These are phyloP conservation scores for Colletotrichum sublineola DNA, from an alignment of 2,329 filamentous ascomycete genomes.

Conservation along the genomic window DNA sequence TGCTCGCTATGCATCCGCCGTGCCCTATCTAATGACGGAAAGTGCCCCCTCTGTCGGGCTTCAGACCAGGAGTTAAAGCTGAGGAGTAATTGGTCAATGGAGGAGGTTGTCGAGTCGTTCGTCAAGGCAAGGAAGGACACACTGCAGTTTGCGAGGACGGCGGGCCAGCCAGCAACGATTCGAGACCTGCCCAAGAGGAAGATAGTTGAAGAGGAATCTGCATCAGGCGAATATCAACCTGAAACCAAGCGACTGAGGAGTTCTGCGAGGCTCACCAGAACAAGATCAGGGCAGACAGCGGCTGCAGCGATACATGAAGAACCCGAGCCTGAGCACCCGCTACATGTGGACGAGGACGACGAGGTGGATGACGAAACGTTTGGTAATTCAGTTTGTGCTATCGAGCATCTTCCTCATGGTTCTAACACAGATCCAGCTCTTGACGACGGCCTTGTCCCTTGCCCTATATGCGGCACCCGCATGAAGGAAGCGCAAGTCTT, in stretches of 20 bases:
- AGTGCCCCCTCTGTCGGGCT: constrained; percentile 86
- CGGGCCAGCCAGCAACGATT: constrained; percentile 47
- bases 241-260: constrained; percentile 65
- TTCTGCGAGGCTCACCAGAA: constrained; percentile 63
- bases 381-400: not conserved
- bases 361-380: constrained; percentile 28
- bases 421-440: constrained; percentile 41
- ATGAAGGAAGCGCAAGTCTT: constrained; percentile 88
- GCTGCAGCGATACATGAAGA: constrained; percentile 49
- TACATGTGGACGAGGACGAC: constrained; percentile 26
- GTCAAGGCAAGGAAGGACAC: constrained; percentile 72
- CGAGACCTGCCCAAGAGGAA: constrained; percentile 65
- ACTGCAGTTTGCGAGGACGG: constrained; percentile 72
- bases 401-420: not conserved
- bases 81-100: constrained; percentile 85
- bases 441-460: constrained; percentile 84
- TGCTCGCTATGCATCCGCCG: constrained; percentile 96
- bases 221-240: constrained; percentile 43
- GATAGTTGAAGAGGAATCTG: constrained; percentile 50
- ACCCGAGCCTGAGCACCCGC: constrained; percentile 28
- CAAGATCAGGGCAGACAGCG: constrained; percentile 54
- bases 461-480: constrained; percentile 82
- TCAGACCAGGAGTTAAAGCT: constrained; percentile 87
- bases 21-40: constrained; percentile 84
- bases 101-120: constrained; percentile 88